phyloP scores from a whole-genome alignment of 805 yeast genomes.

The Lachancea fermentati region DNA sequence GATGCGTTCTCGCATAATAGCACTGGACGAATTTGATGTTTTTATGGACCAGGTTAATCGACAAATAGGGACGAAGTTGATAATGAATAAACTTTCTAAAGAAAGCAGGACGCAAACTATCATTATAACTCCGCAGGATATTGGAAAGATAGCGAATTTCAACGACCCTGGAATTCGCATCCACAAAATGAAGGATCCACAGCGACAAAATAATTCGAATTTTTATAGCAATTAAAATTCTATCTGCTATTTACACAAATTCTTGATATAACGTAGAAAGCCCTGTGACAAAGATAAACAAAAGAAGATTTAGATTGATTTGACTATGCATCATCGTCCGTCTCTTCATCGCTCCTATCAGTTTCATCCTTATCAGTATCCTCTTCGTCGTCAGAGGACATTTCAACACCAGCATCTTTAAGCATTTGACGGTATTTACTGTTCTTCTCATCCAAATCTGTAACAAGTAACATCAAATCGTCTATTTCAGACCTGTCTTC shows the following conservation, averaged over 20 bases:
- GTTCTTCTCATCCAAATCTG: slow-evolving; percentile 69
- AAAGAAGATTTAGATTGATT: too few species aligned
- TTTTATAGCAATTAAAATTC: slow-evolving; percentile 7
- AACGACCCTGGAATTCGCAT: slow-evolving; percentile 58
- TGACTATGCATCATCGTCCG: not conserved
- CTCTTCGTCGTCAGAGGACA: slow-evolving; percentile 67
- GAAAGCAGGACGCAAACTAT: slow-evolving; percentile 66
- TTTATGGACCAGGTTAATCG: slow-evolving; percentile 95
- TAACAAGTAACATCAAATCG: slow-evolving; percentile 68
- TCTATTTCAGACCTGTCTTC: slow-evolving; percentile 38
- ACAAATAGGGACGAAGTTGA: slow-evolving; percentile 66
- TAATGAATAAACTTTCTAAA: slow-evolving; percentile 60
- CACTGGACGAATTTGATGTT: slow-evolving; percentile 95
- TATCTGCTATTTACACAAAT: not conserved
- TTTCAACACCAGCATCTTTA: slow-evolving; percentile 48
- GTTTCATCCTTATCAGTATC: slow-evolving; percentile 61
- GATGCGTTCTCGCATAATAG: slow-evolving; percentile 82
- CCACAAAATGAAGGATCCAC: slow-evolving; percentile 50
- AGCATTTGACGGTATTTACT: slow-evolving; percentile 50
- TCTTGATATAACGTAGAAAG: too few species aligned
- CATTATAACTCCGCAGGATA: slow-evolving; percentile 91
- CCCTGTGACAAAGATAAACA: too few species aligned
- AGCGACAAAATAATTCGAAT: slow-evolving; percentile 28
- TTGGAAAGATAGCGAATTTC: slow-evolving; percentile 54
- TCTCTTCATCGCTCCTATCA: slow-evolving; percentile 32